These are phyloP conservation scores for Nematocida ausubeli DNA, from an alignment of 371 early-diverging fungal species.

Conservation along the genomic window DNA sequence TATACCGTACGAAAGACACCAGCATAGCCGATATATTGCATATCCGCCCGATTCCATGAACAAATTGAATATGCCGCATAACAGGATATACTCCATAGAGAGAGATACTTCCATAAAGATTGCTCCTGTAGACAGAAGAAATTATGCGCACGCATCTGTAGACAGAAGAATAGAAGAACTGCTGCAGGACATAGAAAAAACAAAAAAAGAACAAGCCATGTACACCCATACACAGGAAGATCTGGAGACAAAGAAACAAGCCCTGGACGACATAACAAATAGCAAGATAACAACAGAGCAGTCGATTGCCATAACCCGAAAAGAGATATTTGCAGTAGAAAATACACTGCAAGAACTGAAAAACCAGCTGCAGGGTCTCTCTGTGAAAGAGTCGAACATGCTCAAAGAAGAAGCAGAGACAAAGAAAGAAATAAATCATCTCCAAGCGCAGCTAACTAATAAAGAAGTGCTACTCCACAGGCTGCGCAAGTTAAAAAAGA, in stretches of 20 bases:
- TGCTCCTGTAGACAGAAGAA: not conserved
- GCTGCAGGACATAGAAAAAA: not conserved
- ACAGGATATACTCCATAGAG: not conserved
- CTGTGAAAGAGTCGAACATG: not conserved
- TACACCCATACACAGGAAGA: not conserved
- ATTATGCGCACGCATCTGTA: not conserved
- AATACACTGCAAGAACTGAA: not conserved
- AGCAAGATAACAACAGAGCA: not conserved
- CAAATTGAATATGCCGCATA: not conserved
- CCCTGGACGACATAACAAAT: not conserved
- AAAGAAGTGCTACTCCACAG: constrained; percentile 7
- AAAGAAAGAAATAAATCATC: not conserved
- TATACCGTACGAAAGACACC: not conserved
- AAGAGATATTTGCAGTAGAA: not conserved
- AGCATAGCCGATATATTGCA: not conserved
- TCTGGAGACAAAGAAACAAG: not conserved
- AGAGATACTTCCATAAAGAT: not conserved
- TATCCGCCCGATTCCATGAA: not conserved
- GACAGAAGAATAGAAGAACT: constrained; percentile 9
- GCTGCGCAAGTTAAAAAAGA: constrained; percentile 3
- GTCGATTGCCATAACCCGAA: not conserved
- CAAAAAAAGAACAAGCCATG: constrained; percentile 7
- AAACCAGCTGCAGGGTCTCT: not conserved
- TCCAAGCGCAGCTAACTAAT: not conserved
- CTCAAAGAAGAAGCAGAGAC: not conserved